Conservation (phyloP, 805 yeast species). For the Suhomyces sp. region DNA sequence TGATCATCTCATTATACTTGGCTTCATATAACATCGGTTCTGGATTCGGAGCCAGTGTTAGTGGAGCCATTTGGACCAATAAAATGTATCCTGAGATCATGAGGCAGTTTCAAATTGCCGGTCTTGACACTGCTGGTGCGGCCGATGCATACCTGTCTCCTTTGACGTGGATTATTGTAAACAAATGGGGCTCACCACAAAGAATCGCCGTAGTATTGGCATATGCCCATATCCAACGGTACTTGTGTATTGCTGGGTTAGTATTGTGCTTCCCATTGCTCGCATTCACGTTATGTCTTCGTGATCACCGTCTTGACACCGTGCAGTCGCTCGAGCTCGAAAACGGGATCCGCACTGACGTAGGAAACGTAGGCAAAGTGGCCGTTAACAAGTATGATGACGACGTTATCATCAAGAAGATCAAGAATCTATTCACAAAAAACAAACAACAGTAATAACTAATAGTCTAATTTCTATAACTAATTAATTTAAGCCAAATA, state of each 20-base stretch:
- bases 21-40: conserved; percentile 61
- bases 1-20: conserved; percentile 54
- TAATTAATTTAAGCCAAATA: conserved; percentile 26
- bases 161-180: conserved; percentile 41
- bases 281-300: conserved; percentile 44
- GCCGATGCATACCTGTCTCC: conserved; percentile 52
- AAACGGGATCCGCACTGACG: conserved; percentile 11
- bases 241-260: conserved; percentile 54
- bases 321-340: conserved; percentile 29
- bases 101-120: conserved; percentile 24
- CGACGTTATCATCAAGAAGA: conserved; percentile 13
- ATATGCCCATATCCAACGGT: conserved; percentile 57
- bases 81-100: conserved; percentile 45
- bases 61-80: conserved; percentile 74
- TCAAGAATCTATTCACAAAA: conserved; percentile 13
- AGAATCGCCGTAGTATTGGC: conserved; percentile 56
- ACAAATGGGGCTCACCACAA: conserved; percentile 63
- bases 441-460: background rate
- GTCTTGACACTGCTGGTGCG: conserved; percentile 38
- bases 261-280: conserved; percentile 56
- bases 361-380: conserved; percentile 13
- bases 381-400: conserved; percentile 26
- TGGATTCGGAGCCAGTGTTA: conserved; percentile 59
- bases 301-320: conserved; percentile 47
- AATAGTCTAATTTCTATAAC: background rate